A percentile compares a stretch with the other conserved stretches of the same genome.
Conservation (phyloP, 495 filamentous ascomycete species). For the Penicillium manginii region DNA sequence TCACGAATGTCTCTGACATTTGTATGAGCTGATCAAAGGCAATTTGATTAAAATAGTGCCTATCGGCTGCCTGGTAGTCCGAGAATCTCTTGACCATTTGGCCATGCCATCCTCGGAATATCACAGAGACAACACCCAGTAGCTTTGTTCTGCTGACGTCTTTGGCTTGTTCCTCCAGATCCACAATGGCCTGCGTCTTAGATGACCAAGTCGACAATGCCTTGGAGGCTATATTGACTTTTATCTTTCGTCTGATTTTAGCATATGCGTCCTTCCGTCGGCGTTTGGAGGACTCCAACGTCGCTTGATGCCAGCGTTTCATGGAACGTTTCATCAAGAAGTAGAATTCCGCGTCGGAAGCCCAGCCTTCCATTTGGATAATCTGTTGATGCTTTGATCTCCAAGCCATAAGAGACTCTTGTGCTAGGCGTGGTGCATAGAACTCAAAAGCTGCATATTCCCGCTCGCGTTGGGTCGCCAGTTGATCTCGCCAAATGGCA, state of each 20-base stretch:
- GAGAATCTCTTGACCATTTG: slow-evolving; percentile 41
- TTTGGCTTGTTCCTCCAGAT: slow-evolving; percentile 49
- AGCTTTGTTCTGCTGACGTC: slow-evolving; percentile 43
- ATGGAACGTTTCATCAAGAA: slow-evolving; percentile 57
- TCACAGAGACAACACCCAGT: slow-evolving; percentile 39
- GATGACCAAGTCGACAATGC: slow-evolving; percentile 51
- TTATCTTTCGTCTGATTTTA: slow-evolving; percentile 57
- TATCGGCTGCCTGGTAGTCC: slow-evolving; percentile 45
- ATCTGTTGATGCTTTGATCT: slow-evolving; percentile 47
- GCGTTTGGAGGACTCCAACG: slow-evolving; percentile 52
- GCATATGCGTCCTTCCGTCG: slow-evolving; percentile 64
- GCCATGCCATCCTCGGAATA: slow-evolving; percentile 50
- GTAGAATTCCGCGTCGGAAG: slow-evolving; percentile 61
- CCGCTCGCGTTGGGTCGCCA: slow-evolving; percentile 46
- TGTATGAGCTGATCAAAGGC: slow-evolving; percentile 49
- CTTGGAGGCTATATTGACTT: slow-evolving; percentile 58
- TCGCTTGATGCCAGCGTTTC: slow-evolving; percentile 59
- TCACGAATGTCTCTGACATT: slow-evolving; percentile 48
- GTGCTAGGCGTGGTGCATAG: slow-evolving; percentile 52
- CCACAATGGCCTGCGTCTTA: slow-evolving; percentile 40
- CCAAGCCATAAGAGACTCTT: slow-evolving; percentile 55
- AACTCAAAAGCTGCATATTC: slow-evolving; percentile 58
- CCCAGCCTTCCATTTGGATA: slow-evolving; percentile 54
- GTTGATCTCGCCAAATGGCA: slow-evolving; percentile 45
- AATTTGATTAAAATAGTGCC: slow-evolving; percentile 45